A percentile compares a stretch with the other conserved stretches of the same genome.
phyloP scores from a whole-genome alignment of 169 alveolate species.

The Cryptosporidium parvum region DNA sequence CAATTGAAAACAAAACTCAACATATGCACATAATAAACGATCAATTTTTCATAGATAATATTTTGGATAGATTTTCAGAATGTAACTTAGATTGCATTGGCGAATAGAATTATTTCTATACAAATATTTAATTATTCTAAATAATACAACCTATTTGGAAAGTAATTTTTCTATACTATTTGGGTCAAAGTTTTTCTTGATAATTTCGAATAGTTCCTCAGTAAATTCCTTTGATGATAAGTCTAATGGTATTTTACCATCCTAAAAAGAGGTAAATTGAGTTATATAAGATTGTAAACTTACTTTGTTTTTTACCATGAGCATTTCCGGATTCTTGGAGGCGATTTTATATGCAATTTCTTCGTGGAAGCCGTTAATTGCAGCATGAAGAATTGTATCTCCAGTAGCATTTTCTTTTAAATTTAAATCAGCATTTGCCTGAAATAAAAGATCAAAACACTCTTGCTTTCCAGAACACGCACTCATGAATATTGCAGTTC shows the following conservation, averaged over 20 bases:
- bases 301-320: constrained; percentile 47
- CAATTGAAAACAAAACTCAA: not conserved
- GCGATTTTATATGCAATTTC: constrained; percentile 67
- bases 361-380: constrained; percentile 48
- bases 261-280: not conserved
- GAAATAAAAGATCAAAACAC: constrained; percentile 17
- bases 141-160: not conserved
- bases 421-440: constrained; percentile 25
- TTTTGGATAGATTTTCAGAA: constrained; percentile 18
- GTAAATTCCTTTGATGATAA: constrained; percentile 46
- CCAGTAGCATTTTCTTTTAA: constrained; percentile 20
- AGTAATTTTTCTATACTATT: constrained; percentile 15
- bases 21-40: not conserved
- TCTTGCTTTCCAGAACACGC: constrained; percentile 62
- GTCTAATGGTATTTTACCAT: constrained; percentile 63
- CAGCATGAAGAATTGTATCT: constrained; percentile 57
- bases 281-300: not conserved
- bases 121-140: not conserved
- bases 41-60: not conserved
- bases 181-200: constrained; percentile 18
- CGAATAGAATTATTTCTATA: constrained; percentile 15
- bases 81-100: constrained; percentile 55
- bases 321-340: constrained; percentile 43
- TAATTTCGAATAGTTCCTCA: constrained; percentile 36
- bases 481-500: constrained; percentile 60